Conservation (phyloP, 352 stramenopile genomes). For the Phytophthora litchii region DNA sequence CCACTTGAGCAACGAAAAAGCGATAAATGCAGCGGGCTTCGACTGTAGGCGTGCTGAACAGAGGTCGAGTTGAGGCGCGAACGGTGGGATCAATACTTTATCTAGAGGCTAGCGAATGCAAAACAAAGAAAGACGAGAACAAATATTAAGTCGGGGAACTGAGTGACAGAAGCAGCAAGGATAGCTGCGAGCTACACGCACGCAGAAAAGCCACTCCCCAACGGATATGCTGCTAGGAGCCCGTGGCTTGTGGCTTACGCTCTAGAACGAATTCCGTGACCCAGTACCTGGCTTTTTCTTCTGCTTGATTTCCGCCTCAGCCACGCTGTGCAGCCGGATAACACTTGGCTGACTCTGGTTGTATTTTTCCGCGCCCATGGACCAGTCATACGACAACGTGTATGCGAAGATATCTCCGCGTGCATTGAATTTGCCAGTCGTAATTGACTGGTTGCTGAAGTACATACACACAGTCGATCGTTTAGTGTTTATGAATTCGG, state of each 20-base stretch:
- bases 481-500: no score
- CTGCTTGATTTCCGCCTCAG: slow-evolving; percentile 95
- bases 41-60: slow-evolving; percentile 16
- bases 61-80: slow-evolving; percentile 26
- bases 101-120: slow-evolving; percentile 35
- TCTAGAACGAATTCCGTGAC: slow-evolving; percentile 56
- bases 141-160: slow-evolving; percentile 37
- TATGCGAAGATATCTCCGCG: slow-evolving; percentile 96
- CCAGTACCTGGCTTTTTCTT: slow-evolving; percentile 91
- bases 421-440: slow-evolving; percentile 92
- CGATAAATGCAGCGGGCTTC: slow-evolving; percentile 7
- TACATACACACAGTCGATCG: slow-evolving; percentile 8
- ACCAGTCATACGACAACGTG: slow-evolving; percentile 97
- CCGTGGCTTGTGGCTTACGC: slow-evolving; percentile 38
- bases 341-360: slow-evolving; percentile 88
- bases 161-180: slow-evolving; percentile 30
- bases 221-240: slow-evolving; percentile 37
- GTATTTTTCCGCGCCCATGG: slow-evolving; percentile 92
- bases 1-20: background rate
- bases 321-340: slow-evolving; percentile 93
- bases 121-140: slow-evolving; percentile 28
- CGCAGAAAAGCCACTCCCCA: slow-evolving; percentile 42
- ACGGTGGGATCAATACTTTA: slow-evolving; percentile 39
- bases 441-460: slow-evolving; percentile 88
- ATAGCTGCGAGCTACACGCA: slow-evolving; percentile 36